Percentiles rank a stretch among this genome's conserved stretches.
Evolutionary conservation across 2,329 filamentous ascomycete species (phyloP).

Genomic region (Cordyceps fumosorosea): DNA sequence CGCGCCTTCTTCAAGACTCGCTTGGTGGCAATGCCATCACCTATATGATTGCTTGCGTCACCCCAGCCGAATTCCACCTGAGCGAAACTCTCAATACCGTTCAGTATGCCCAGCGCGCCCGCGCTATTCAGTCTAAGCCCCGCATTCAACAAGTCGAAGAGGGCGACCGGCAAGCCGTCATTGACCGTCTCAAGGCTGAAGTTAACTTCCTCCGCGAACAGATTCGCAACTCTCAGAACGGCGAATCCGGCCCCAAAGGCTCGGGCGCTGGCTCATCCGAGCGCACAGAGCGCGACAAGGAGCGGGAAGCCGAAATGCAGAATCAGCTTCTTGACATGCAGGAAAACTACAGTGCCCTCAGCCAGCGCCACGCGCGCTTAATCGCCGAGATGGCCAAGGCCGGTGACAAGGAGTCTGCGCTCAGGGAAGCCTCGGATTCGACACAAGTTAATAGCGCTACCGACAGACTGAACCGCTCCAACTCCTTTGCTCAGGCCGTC

Average conservation of each 20-base stretch:
- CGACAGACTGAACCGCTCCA: slow-evolving; percentile 86
- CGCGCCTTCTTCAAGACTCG: slow-evolving; percentile 89
- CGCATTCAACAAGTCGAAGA: slow-evolving; percentile 93
- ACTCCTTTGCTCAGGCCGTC: slow-evolving; percentile 91
- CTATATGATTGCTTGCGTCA: slow-evolving; percentile 99
- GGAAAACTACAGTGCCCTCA: slow-evolving; percentile 89
- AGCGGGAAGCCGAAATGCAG: slow-evolving; percentile 83
- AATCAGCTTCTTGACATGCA: slow-evolving; percentile 89
- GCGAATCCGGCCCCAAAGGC: slow-evolving; percentile 48
- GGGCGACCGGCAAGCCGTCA: slow-evolving; percentile 85
- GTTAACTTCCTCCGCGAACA: slow-evolving; percentile 91
- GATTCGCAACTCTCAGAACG: slow-evolving; percentile 66
- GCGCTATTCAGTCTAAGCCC: slow-evolving; percentile 95
- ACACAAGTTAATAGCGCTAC: slow-evolving; percentile 70
- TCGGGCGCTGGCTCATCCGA: slow-evolving; percentile 53
- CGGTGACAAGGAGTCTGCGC: slow-evolving; percentile 59
- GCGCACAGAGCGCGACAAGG: slow-evolving; percentile 69
- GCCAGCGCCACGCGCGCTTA: slow-evolving; percentile 87
- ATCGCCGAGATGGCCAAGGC: slow-evolving; percentile 90
- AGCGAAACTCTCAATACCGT: slow-evolving; percentile 98
- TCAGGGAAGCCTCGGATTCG: slow-evolving; percentile 42
- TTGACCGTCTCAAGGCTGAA: slow-evolving; percentile 89
- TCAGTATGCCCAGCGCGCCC: slow-evolving; percentile 91
- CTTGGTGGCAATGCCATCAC: slow-evolving; percentile 95
- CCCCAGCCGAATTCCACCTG: slow-evolving; percentile 90